Evolutionary conservation across 805 yeast genomes (phyloP), one percentile per base, ranked within the genome.

Genomic region (Yamadazyma insecticola): DNA sequence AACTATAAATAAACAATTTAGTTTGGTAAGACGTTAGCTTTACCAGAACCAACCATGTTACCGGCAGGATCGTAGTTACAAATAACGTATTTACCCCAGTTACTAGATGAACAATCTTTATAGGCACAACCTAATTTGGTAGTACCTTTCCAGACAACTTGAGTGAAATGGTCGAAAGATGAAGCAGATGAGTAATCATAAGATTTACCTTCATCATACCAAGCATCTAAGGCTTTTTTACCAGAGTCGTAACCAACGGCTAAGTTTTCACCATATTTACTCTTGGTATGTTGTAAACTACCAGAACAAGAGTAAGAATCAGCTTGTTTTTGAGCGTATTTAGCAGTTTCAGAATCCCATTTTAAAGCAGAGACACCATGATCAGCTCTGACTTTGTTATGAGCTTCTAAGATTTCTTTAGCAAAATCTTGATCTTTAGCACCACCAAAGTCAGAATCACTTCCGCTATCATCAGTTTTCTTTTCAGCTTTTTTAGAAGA

Each of bases 21-120:
- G 7, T 25, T 31, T 7, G 26, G 13, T 13, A 38, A 31, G 15
- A 50, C 38, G 32, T 52, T 52, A 20, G 40, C 31, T 10, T 32
- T 33, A 17, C 44, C 43, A 32, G 63, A 49, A 34, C 83, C 79
- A 29, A 67, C 57, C 32, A 69, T 51, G 60, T 87, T 87, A 47
- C 96, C 96, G 22, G 81, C 74, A 13, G 86, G 78, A 48, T 67
- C 61, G 42, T 88, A 87, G 31, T 80, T 76, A 57, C 96, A 87
- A 40, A 83, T 73, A 34, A 81, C 65, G 60, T 84, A 85, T 44
- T 65, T 60, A 32, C 77, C 76, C 49, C 63, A 60, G 49, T 49
- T 50, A 28, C 47, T 39, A n/a, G 57, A 37, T 15, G 54, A 40
- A 61, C 95, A 83, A 42, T 68, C 53, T 50, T 75, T 78, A 55